Conservation (phyloP, 2,329 filamentous ascomycete species). For the Penicillium verrucosum region DNA sequence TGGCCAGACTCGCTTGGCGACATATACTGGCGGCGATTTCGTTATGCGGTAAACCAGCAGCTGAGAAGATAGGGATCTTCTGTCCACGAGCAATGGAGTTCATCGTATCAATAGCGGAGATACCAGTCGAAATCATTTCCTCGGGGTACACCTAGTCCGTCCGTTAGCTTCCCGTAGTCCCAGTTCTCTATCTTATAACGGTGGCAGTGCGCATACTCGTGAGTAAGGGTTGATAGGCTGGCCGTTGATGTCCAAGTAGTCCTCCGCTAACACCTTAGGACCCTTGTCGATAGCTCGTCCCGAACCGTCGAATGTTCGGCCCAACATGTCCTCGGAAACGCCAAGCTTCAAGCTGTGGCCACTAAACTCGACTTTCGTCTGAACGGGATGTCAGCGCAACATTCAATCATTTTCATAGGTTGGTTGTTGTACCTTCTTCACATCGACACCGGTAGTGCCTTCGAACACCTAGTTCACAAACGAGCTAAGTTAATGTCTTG, state of each 20-base stretch:
- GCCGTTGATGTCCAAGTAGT: constrained; percentile 98
- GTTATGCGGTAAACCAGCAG: constrained; percentile 96
- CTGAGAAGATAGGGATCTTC: constrained; percentile 99
- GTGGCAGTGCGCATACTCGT: constrained; percentile 57
- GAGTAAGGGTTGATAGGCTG: constrained; percentile 98
- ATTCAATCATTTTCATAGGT: constrained; percentile 1
- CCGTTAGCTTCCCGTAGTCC: constrained; percentile 12
- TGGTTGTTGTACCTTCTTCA: constrained; percentile 72
- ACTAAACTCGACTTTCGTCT: constrained; percentile 97
- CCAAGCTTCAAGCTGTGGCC: constrained; percentile 97
- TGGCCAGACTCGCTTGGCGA: constrained; percentile 91
- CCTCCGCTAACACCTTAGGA: constrained; percentile 94
- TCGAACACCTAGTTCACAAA: constrained; percentile 74
- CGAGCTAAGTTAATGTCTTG: constrained; percentile 22
- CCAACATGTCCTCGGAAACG: constrained; percentile 99
- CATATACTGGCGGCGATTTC: constrained; percentile 99
- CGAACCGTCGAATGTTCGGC: constrained; percentile 97
- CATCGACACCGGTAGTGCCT: constrained; percentile 94
- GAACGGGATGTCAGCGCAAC: constrained; percentile 20
- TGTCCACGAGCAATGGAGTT: constrained; percentile 96
- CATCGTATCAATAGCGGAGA: constrained; percentile 98
- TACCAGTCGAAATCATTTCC: constrained; percentile 99
- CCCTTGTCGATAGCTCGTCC: constrained; percentile 98
- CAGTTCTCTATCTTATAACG: neutral
- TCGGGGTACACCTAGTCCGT: constrained; percentile 81